Evolutionary conservation across 176 grass and related monocot species (phyloP).

Genomic region (Calamus simplicifolius): DNA sequence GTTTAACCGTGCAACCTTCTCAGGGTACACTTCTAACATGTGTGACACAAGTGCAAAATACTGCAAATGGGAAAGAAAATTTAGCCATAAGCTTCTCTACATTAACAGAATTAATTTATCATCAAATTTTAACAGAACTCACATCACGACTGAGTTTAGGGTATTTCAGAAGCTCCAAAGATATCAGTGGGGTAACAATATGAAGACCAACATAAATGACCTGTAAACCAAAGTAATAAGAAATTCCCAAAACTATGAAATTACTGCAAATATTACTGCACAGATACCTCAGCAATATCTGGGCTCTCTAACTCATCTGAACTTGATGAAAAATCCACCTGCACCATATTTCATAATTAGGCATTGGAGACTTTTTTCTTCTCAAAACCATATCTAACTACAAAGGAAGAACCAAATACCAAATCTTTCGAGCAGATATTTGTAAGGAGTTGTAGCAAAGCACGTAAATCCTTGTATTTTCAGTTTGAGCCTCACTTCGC

Average conservation of each 20-base stretch:
- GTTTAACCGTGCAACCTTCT: constrained; percentile 89
- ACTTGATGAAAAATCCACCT: constrained; percentile 85
- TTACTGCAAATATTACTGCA: constrained; percentile 4
- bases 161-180: constrained; percentile 96
- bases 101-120: constrained; percentile 2
- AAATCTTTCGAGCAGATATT: constrained; percentile 99
- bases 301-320: constrained; percentile 40
- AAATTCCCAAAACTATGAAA: neutral
- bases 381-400: constrained; percentile 4
- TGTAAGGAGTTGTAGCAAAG: constrained; percentile 90
- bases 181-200: constrained; percentile 94
- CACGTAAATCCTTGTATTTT: constrained; percentile 96
- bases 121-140: constrained; percentile 26
- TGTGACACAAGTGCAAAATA: constrained; percentile 91
- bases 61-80: constrained; percentile 37
- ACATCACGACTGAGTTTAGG: constrained; percentile 95
- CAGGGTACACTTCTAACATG: constrained; percentile 94
- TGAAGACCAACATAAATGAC: constrained; percentile 94
- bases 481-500: constrained; percentile 74
- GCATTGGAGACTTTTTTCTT: neutral
- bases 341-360: constrained; percentile 14
- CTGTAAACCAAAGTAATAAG: constrained; percentile 38
- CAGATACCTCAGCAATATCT: constrained; percentile 89
- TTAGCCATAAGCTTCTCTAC: constrained; percentile 1
- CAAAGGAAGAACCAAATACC: constrained; percentile 28